Base-by-base conservation (phyloP, 768 basidiomycete species). In the Tricholoma sp. region DNA sequence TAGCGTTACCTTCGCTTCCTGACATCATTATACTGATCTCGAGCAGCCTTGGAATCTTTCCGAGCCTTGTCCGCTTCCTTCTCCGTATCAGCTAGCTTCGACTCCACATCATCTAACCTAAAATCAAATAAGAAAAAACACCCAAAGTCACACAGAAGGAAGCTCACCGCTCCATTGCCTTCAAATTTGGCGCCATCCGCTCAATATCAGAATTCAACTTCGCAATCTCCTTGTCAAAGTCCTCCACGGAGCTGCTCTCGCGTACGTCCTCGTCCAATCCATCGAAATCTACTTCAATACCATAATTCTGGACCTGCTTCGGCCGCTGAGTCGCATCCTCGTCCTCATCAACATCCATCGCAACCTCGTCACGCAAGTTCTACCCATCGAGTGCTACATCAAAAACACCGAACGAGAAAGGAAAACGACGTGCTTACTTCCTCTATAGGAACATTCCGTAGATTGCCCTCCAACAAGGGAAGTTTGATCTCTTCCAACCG, bases 101-200 rank as follows among this genome's bases (percentile, higher is more conserved):
- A 75, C 69, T 98, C 87, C 2, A 92, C 89, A 60, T 92, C 87
- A 54, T 92, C 93, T 24, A 94, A 76, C 57, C 91, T 89, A 45
- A n/a, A n/a, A 35, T 29, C 16, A 24, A 9, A 1, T 18, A 32
- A 10, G 18, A 41, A 60, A 8, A 57, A 37, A 5, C 6, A 41
- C 47, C 27, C 27, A 5, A 31, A 9, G 2, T 11, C 29, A n/a
- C 47, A 24, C 10, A n/a, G 21, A 14, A 19, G 57, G 12, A 27
- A 1, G 67, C 85, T 18, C 57, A 89, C 88, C 88, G 78, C 61
- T 98, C 94, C 62, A 95, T 89, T 0, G 96, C 96, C 70, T 98
- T 98, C 83, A 98, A 79, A 68, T 98, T 99, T 10, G 96, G 95
- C 0, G 93, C 91, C 87, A 98, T 91, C 52, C 84, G 81, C 64